Conservation (phyloP, 257 asterid genomes). For the Fraxinus americana region DNA sequence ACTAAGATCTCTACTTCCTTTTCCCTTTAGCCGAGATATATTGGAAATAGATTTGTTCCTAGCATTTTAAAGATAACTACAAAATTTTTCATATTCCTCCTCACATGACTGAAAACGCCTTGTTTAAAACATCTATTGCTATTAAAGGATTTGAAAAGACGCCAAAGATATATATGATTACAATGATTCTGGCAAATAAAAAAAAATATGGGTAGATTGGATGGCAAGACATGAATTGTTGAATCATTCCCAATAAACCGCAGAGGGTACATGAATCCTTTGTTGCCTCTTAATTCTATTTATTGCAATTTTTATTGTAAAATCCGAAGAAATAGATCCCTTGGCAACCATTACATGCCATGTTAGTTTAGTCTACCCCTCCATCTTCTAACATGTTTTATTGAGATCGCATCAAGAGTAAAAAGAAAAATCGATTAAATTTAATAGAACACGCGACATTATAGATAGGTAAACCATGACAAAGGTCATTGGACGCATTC, state of each 20-base stretch:
- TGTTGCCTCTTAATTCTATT: neutral
- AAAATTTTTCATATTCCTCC: neutral
- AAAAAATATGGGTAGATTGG: neutral
- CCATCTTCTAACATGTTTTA: neutral
- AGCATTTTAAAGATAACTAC: neutral
- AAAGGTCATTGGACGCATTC: neutral
- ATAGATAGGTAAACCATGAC: neutral
- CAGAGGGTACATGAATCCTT: neutral
- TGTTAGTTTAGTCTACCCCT: neutral
- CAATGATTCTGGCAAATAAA: neutral
- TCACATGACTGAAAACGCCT: neutral
- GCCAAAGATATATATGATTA: neutral
- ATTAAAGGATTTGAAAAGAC: neutral
- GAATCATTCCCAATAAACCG: neutral
- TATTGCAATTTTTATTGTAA: neutral
- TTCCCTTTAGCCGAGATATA: too few relatives aligned
- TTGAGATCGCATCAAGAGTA: neutral
- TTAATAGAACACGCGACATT: neutral
- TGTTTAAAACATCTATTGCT: neutral
- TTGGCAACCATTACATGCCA: neutral
- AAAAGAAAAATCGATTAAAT: too few relatives aligned
- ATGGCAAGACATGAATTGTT: neutral
- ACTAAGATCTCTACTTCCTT: too few relatives aligned
- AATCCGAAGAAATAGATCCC: neutral
- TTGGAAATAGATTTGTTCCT: too few relatives aligned